A percentile compares a stretch with the other conserved stretches of the same genome.
Evolutionary conservation across 345 rosid species (phyloP).

Genomic region (Microcos paniculata): DNA sequence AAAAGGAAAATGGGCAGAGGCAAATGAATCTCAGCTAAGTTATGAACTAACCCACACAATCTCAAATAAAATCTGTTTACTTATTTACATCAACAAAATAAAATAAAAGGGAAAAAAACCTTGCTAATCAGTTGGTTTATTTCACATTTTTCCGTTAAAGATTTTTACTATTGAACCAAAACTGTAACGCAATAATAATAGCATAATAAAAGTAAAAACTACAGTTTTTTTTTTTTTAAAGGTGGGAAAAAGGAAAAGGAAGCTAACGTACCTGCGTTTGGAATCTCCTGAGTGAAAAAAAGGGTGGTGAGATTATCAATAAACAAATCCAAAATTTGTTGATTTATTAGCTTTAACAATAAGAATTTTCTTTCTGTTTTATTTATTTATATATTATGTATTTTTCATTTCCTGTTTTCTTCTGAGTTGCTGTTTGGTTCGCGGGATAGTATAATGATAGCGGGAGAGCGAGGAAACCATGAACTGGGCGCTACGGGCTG

Average conservation of each 20-base stretch:
- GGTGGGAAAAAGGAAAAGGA: background rate
- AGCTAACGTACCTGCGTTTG: background rate
- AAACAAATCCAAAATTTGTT: conserved; percentile 2
- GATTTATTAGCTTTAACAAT: background rate
- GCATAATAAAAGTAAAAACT: background rate
- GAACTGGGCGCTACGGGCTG: background rate
- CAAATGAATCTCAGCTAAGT: conserved; percentile 10
- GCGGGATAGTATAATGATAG: background rate
- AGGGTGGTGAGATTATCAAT: conserved; percentile 2
- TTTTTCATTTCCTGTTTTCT: background rate
- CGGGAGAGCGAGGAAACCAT: background rate
- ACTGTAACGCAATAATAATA: background rate
- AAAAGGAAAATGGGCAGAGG: background rate
- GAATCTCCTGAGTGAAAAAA: background rate
- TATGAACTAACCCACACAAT: background rate
- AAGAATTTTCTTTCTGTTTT: background rate
- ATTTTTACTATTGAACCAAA: background rate
- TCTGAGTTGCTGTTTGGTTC: background rate
- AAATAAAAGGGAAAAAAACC: background rate
- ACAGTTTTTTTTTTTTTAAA: background rate
- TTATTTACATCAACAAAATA: background rate
- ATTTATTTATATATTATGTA: background rate
- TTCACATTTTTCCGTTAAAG: background rate
- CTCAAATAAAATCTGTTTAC: background rate
- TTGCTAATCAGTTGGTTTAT: background rate